phyloP scores from a whole-genome alignment of 148 eudicot genomes.

The Heliamphora exappendiculata region DNA sequence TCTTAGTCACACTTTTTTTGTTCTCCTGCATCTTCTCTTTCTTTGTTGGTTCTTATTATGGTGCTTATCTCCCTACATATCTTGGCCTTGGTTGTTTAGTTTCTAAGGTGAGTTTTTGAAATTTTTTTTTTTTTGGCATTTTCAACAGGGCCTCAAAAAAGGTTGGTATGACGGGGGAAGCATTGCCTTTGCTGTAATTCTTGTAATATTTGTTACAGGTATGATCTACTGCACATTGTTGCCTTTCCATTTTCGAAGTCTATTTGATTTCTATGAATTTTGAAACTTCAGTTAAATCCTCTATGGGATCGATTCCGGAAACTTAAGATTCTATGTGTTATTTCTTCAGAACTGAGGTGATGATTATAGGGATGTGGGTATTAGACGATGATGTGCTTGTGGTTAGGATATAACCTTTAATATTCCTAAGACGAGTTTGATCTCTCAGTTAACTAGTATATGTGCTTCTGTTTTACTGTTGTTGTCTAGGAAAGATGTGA shows the following conservation, averaged over 20 bases:
- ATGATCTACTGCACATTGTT: slow-evolving; percentile 2
- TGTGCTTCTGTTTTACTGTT: background rate
- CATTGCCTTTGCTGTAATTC: slow-evolving; percentile 83
- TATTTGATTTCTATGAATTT: background rate
- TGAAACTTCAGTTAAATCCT: too few species aligned
- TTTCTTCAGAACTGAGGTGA: background rate
- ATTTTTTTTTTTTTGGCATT: slow-evolving; percentile 4
- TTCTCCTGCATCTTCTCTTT: background rate
- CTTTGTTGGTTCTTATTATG: background rate
- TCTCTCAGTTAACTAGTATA: background rate
- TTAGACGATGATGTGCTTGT: background rate
- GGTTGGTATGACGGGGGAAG: slow-evolving; percentile 99
- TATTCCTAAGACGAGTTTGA: background rate
- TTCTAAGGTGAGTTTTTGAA: background rate
- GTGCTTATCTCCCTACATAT: background rate
- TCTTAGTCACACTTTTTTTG: too few species aligned
- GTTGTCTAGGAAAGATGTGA: background rate
- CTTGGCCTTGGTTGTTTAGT: background rate
- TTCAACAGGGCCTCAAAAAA: slow-evolving; percentile 55
- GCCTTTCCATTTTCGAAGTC: background rate
- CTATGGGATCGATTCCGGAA: too few species aligned
- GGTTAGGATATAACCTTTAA: background rate
- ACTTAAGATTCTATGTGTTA: background rate
- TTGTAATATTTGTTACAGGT: slow-evolving; percentile 86
- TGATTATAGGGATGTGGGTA: background rate